Conservation (phyloP, 2,329 filamentous ascomycete genomes). For the Paecilomyces sp. region DNA sequence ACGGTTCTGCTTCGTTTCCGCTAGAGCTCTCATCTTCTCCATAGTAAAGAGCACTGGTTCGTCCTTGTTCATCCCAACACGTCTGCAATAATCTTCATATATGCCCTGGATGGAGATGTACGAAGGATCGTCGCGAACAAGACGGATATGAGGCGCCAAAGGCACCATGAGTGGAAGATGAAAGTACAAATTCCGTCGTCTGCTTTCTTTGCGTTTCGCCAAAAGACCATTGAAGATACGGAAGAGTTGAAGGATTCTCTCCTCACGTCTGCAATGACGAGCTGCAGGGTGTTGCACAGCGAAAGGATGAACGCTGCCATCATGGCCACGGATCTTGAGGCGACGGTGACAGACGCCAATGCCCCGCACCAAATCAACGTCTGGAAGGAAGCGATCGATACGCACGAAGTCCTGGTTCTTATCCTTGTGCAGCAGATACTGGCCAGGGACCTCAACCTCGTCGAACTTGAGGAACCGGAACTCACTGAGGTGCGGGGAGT, state of each 20-base stretch:
- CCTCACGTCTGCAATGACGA: constrained; percentile 84
- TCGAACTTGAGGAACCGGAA: constrained; percentile 98
- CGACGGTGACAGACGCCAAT: constrained; percentile 88
- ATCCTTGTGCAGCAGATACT: constrained; percentile 95
- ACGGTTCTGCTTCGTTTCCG: constrained; percentile 56
- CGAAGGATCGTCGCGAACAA: constrained; percentile 91
- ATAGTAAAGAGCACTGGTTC: constrained; percentile 92
- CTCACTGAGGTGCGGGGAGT: constrained; percentile 86
- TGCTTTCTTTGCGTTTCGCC: constrained; percentile 86
- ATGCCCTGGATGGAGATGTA: constrained; percentile 92
- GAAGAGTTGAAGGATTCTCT: constrained; percentile 93
- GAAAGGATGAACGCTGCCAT: constrained; percentile 94
- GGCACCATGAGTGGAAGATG: constrained; percentile 94
- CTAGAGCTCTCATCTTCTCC: constrained; percentile 77
- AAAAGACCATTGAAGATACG: constrained; percentile 93
- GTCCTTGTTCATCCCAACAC: constrained; percentile 82
- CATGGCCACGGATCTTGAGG: constrained; percentile 92
- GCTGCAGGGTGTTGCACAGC: constrained; percentile 94
- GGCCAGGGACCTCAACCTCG: constrained; percentile 93
- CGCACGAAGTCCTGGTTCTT: constrained; percentile 98
- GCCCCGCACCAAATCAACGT: constrained; percentile 85
- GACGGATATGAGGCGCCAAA: constrained; percentile 84
- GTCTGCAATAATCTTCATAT: constrained; percentile 92
- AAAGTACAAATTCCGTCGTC: constrained; percentile 90
- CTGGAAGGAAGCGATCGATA: constrained; percentile 92